These are phyloP conservation scores for Alternaria triticimaculans DNA, from an alignment of 2,329 filamentous ascomycete genomes.

Conservation along the genomic window DNA sequence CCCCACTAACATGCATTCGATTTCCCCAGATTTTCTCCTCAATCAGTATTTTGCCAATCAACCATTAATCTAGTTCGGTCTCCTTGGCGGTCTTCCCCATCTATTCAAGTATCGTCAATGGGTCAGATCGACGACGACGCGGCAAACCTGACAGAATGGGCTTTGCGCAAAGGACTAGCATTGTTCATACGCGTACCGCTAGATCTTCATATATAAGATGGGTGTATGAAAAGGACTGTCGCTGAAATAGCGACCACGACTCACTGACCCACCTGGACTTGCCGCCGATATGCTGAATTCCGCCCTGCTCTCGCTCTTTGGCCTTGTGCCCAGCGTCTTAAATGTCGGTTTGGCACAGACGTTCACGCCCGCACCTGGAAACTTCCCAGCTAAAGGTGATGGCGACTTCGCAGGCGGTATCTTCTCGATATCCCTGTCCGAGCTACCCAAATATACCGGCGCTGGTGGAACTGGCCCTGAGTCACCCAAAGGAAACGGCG, in stretches of 20 bases:
- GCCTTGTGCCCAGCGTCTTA: not conserved
- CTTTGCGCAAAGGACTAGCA: not conserved
- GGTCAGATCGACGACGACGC: not conserved
- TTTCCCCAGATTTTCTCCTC: not conserved
- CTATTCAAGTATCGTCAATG: not conserved
- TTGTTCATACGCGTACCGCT: not conserved
- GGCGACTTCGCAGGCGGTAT: slow-evolving; percentile 30
- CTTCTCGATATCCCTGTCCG: slow-evolving; percentile 28
- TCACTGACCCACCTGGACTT: not conserved
- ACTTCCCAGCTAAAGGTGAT: slow-evolving; percentile 29
- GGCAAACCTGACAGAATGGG: not conserved
- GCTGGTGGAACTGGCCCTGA: slow-evolving; percentile 14
- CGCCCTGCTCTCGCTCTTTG: slow-evolving; percentile 3
- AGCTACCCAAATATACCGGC: slow-evolving; percentile 21
- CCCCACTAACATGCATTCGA: not conserved
- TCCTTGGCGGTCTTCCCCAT: not conserved
- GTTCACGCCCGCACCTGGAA: slow-evolving; percentile 20
- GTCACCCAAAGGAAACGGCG: slow-evolving; percentile 8
- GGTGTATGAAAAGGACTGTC: not conserved
- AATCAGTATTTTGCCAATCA: not conserved
- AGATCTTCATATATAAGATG: not conserved
- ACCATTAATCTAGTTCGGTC: not conserved
- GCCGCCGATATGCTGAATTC: slow-evolving; percentile 1
- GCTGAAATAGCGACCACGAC: not conserved
- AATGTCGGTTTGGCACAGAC: slow-evolving; percentile 5